phyloP scores from a whole-genome alignment of 73 alveolate genomes.

The Tetrahymena borealis region DNA sequence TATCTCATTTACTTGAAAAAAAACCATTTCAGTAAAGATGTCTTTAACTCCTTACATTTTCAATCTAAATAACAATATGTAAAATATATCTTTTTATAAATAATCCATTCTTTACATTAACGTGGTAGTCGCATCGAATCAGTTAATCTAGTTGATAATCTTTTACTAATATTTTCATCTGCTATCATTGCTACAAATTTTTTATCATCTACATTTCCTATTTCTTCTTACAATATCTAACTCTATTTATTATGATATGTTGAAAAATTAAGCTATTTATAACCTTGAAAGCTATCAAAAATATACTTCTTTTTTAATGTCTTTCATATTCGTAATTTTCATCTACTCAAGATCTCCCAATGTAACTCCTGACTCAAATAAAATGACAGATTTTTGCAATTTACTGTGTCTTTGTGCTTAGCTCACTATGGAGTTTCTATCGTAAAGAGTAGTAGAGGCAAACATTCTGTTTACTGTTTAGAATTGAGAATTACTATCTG shows the following conservation, averaged over 20 bases:
- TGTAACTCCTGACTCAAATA: neutral
- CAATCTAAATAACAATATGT: neutral
- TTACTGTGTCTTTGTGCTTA: neutral
- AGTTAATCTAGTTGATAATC: neutral
- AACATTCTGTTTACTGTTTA: neutral
- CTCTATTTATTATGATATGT: neutral
- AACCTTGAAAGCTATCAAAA: neutral
- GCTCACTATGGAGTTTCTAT: neutral
- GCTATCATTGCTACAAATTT: neutral
- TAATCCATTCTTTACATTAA: neutral
- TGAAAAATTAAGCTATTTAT: neutral
- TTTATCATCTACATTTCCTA: neutral
- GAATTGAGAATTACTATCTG: neutral
- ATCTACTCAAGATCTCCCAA: neutral
- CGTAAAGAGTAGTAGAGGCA: neutral
- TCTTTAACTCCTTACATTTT: too few species aligned
- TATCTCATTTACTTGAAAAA: too few species aligned
- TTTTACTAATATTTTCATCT: neutral
- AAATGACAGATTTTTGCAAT: neutral
- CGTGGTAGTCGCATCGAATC: neutral
- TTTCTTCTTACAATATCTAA: neutral
- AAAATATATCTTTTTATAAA: neutral
- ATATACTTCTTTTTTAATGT: neutral
- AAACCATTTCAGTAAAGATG: too few species aligned
- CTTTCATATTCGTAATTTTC: neutral